Base-by-base conservation (phyloP, 73 alveolate genomes). In the Paramecium primaurelia region DNA sequence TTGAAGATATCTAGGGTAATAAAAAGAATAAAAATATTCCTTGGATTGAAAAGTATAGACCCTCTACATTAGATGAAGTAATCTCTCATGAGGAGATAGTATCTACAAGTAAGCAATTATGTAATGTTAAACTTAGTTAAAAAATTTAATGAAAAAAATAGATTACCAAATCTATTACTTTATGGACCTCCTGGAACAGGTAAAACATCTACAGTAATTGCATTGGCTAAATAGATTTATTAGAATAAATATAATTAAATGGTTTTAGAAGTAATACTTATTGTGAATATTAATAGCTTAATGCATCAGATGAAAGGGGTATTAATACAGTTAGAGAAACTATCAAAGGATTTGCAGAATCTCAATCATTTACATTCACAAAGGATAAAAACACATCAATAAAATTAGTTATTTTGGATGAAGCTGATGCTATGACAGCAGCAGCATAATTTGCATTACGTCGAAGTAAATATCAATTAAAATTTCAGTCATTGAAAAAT, bases 281-380 rank as follows among this genome's bases (percentile, higher is more conserved):
- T 68, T 38, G 95, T 80, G 99, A 98, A 45, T 99, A 98, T 58
- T 98, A 96, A 37, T 95, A 98, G 95, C 92, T 98, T 37, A 99
- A 99, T 92, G 99, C 99, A 12, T 98, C 99, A 1, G 99, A 99
- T 94, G 99, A 99, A 83, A 98, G 99, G 86, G 99, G 99, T 26
- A 99, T 99, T 86, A 94, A 95, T 9, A 99, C 98, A n/a, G 99
- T 99, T 58, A 98, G 99, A 92, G 99, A 98, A 64, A 98, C 98
- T 94, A 98, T 97, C 42, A 98, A 98, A 95, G 94, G 96, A 88
- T 98, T 97, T 95, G 98, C 99, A 9, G 96, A 97, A 42, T 59
- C 32, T 18, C 32, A 54, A 22, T 54, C 69, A 18, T 54, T 54
- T 8, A 54, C 69, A 3, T 54, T 54, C 32, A 54, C 69, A 18